These are phyloP conservation scores for Elasticomyces elasticus DNA, from an alignment of 495 filamentous ascomycete genomes.

Conservation along the genomic window DNA sequence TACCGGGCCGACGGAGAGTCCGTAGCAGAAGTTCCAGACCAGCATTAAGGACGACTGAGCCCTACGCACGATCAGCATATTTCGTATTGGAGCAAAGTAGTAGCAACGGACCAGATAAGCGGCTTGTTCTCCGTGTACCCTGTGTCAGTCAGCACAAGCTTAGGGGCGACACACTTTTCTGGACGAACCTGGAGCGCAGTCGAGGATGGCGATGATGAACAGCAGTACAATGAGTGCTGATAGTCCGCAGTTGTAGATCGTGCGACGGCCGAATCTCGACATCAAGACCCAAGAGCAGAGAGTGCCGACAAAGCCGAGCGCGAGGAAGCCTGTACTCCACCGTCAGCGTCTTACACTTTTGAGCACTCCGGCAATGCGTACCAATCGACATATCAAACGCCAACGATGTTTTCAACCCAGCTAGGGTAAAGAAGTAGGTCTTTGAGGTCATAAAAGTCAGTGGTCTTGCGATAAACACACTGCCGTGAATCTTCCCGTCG, in stretches of 20 bases:
- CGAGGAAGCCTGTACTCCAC: slow-evolving; percentile 27
- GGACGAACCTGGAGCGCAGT: slow-evolving; percentile 39
- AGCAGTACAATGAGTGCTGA: slow-evolving; percentile 38
- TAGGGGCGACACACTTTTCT: background rate
- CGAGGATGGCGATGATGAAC: slow-evolving; percentile 50
- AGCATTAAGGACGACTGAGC: slow-evolving; percentile 45
- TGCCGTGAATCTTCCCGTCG: too few relatives aligned
- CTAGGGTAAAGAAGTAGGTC: slow-evolving; percentile 69
- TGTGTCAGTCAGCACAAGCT: background rate
- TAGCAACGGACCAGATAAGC: slow-evolving; percentile 34
- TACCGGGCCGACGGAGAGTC: slow-evolving; percentile 49
- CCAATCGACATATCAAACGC: slow-evolving; percentile 33
- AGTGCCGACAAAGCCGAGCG: slow-evolving; percentile 43
- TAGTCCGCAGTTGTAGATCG: slow-evolving; percentile 45
- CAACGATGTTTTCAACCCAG: slow-evolving; percentile 40
- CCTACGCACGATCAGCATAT: slow-evolving; percentile 35
- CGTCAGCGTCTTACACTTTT: too few relatives aligned
- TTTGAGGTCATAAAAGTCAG: too few relatives aligned
- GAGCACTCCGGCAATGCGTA: background rate
- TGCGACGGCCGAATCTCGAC: slow-evolving; percentile 38
- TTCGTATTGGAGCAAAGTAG: background rate
- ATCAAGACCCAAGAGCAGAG: slow-evolving; percentile 45
- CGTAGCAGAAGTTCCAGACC: slow-evolving; percentile 41
- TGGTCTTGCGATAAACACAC: too few relatives aligned
- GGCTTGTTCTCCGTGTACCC: slow-evolving; percentile 21